These are phyloP conservation scores for Exserohilum turcica DNA, from an alignment of 2,329 filamentous ascomycete genomes.

Conservation along the genomic window DNA sequence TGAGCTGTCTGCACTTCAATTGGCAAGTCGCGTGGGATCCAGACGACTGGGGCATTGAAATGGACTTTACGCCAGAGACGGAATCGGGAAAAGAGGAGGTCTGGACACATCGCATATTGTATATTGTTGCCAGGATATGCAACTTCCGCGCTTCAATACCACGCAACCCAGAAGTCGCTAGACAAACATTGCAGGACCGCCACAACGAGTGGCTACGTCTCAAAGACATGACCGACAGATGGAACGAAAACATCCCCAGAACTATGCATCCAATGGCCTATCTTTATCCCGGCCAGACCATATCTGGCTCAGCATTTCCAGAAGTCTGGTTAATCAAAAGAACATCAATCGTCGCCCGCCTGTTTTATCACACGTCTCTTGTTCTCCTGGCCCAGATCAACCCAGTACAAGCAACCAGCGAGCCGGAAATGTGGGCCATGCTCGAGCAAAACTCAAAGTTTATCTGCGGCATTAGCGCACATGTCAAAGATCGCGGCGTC, in stretches of 20 bases:
- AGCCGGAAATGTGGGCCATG: conserved; percentile 70
- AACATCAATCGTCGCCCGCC: conserved; percentile 76
- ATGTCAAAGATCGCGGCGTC: conserved; percentile 79
- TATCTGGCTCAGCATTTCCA: conserved; percentile 76
- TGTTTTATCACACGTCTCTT: conserved; percentile 89
- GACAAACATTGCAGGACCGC: conserved; percentile 66
- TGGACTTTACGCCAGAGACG: conserved; percentile 67
- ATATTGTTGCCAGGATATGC: conserved; percentile 82
- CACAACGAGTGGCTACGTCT: conserved; percentile 78
- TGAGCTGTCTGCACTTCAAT: conserved; percentile 84
- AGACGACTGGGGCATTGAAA: conserved; percentile 85
- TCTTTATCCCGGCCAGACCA: conserved; percentile 69
- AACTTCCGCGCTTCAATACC: conserved; percentile 79
- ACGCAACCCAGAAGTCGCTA: conserved; percentile 62
- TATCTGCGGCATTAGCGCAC: conserved; percentile 87
- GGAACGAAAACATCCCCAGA: conserved; percentile 77
- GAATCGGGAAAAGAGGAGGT: conserved; percentile 72
- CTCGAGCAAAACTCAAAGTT: conserved; percentile 78
- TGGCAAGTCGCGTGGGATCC: conserved; percentile 89
- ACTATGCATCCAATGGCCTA: conserved; percentile 89
- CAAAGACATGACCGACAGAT: conserved; percentile 81
- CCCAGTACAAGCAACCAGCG: conserved; percentile 66
- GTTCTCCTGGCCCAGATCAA: conserved; percentile 80
- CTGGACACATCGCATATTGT: conserved; percentile 89
- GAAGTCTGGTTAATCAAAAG: conserved; percentile 88